These are phyloP conservation scores for Chrysoporthe cubensis DNA, from an alignment of 2,329 filamentous ascomycete genomes.

Conservation along the genomic window DNA sequence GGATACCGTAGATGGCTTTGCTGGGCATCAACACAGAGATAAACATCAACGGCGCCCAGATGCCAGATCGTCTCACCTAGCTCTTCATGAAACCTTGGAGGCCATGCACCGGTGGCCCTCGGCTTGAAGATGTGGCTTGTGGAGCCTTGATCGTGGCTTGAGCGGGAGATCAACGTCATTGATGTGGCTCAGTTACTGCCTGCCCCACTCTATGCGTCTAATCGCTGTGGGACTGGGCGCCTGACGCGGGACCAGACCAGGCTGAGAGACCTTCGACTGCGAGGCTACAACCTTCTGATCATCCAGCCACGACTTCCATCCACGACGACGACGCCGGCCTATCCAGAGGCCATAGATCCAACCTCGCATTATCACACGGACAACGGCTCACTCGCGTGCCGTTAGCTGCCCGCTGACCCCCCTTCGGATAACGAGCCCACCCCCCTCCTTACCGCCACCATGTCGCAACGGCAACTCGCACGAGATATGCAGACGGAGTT, in stretches of 20 bases:
- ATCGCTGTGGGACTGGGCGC: neutral
- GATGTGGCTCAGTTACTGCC: slow-evolving; percentile 22
- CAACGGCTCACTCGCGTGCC: neutral
- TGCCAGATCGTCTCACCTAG: neutral
- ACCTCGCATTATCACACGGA: neutral
- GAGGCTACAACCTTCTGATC: neutral
- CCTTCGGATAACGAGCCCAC: neutral
- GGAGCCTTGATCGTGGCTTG: slow-evolving; percentile 3
- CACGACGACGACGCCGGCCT: slow-evolving; percentile 8
- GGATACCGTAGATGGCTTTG: neutral
- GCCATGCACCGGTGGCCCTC: slow-evolving; percentile 1
- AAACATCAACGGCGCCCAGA: too few relatives aligned
- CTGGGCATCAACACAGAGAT: neutral
- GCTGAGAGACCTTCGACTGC: slow-evolving; percentile 5
- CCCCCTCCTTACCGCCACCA: slow-evolving; percentile 38
- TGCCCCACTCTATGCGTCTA: slow-evolving; percentile 13
- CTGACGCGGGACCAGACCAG: neutral
- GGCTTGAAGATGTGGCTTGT: slow-evolving; percentile 15
- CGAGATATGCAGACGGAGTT: slow-evolving; percentile 68
- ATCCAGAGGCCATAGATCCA: neutral
- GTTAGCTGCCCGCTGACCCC: neutral
- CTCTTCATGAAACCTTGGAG: slow-evolving; percentile 1
- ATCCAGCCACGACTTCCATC: slow-evolving; percentile 4
- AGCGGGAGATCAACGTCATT: slow-evolving; percentile 11
- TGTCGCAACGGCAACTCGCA: slow-evolving; percentile 63